These are phyloP conservation scores for Ziziphus jujuba DNA, from an alignment of 306 rosid genomes.

Conservation along the genomic window DNA sequence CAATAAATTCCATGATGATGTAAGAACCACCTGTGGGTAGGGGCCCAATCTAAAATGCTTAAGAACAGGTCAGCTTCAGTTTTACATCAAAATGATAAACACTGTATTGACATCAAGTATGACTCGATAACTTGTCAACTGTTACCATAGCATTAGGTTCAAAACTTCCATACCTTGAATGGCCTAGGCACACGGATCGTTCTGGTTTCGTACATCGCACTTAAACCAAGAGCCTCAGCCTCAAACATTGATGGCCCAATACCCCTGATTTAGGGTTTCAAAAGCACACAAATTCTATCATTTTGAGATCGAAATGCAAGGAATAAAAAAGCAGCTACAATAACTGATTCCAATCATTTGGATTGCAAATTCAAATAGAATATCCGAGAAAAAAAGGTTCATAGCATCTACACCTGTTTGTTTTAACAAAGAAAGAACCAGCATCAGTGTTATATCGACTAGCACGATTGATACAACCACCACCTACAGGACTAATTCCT, in stretches of 20 bases:
- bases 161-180: conserved; percentile 58
- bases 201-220: conserved; percentile 76
- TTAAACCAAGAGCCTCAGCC: conserved; percentile 93
- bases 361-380: neutral
- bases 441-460: conserved; percentile 78
- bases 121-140: conserved; percentile 1
- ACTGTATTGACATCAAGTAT: conserved; percentile 1
- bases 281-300: conserved; percentile 1
- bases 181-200: conserved; percentile 87
- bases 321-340: neutral
- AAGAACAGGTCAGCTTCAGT: conserved; percentile 25
- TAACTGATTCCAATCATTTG: neutral
- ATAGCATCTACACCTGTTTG: conserved; percentile 64
- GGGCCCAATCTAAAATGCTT: conserved; percentile 71
- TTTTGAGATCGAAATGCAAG: conserved; percentile 6
- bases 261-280: conserved; percentile 65
- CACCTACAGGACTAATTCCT: conserved; percentile 76
- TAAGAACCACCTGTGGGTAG: conserved; percentile 86
- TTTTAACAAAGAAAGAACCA: conserved; percentile 88
- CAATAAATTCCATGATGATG: conserved; percentile 90
- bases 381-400: conserved; percentile 7
- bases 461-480: conserved; percentile 89
- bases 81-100: conserved; percentile 11
- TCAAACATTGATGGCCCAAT: conserved; percentile 94
- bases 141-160: conserved; percentile 6